Evolutionary conservation across 2,329 filamentous ascomycete genomes (phyloP).

Genomic region (Aspergillus vadensis): DNA sequence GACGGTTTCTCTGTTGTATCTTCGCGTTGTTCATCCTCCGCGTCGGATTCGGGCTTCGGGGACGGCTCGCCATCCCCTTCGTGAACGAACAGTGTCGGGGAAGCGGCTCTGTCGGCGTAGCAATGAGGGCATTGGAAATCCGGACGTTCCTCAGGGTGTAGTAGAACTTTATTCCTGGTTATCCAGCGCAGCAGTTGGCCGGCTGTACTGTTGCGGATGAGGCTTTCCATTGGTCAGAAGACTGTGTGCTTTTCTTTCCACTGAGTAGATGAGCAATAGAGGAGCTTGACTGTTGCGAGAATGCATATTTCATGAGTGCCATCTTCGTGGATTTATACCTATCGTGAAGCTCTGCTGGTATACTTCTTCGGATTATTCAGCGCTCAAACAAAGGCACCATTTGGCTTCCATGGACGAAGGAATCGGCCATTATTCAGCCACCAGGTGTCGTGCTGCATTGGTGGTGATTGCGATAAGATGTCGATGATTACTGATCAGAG

Average conservation of each 20-base stretch:
- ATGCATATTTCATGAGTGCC: background rate
- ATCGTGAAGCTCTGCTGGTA: background rate
- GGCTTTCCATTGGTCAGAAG: background rate
- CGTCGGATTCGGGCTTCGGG: background rate
- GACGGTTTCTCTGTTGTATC: background rate
- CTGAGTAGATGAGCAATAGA: background rate
- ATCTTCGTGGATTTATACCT: background rate
- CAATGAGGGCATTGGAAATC: constrained; percentile 4
- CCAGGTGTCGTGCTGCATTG: background rate
- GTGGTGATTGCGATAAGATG: background rate
- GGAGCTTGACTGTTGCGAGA: background rate
- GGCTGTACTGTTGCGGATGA: constrained; percentile 2
- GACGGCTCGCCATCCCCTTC: background rate
- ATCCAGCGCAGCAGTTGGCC: constrained; percentile 6
- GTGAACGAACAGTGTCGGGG: background rate
- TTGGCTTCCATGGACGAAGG: background rate
- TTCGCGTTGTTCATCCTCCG: background rate
- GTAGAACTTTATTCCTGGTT: background rate
- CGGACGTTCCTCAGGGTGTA: constrained; percentile 3
- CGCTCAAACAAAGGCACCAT: background rate
- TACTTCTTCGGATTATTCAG: background rate
- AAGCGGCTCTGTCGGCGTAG: background rate
- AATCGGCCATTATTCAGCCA: constrained; percentile 1
- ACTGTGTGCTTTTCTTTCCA: too few species aligned
- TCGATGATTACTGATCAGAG: background rate